Conservation (phyloP, 306 rosid genomes). For the Arachis hypogaea region DNA sequence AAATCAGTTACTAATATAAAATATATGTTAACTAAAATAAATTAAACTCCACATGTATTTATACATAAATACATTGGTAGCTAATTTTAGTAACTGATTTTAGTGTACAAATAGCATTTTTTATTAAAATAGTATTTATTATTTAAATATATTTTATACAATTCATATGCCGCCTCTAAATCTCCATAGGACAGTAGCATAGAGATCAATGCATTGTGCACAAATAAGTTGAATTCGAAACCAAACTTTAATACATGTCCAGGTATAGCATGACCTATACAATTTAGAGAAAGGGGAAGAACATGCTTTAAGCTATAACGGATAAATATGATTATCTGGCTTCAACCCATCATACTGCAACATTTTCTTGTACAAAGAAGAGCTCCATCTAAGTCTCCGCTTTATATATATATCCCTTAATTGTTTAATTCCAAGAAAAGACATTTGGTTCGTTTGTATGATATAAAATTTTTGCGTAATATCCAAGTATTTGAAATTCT, state of each 20-base stretch:
- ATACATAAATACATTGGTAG: too few relatives aligned
- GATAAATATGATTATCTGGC: slow-evolving; percentile 76
- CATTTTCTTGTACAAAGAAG: slow-evolving; percentile 63
- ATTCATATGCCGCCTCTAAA: slow-evolving; percentile 50
- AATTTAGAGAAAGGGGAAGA: slow-evolving; percentile 46
- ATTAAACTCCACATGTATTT: too few relatives aligned
- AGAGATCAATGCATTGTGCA: slow-evolving; percentile 67
- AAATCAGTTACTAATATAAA: too few relatives aligned
- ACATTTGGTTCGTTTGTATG: slow-evolving; percentile 44
- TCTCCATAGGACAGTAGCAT: slow-evolving; percentile 65
- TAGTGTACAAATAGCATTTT: too few relatives aligned
- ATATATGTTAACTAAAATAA: too few relatives aligned
- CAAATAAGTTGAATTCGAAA: slow-evolving; percentile 59
- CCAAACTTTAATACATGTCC: slow-evolving; percentile 73
- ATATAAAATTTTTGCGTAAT: slow-evolving; percentile 56
- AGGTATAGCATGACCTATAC: slow-evolving; percentile 54
- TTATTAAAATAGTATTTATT: too few relatives aligned
- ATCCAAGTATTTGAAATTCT: slow-evolving; percentile 51
- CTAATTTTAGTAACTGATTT: too few relatives aligned
- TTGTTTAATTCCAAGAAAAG: slow-evolving; percentile 76
- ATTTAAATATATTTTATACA: too few relatives aligned
- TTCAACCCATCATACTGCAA: slow-evolving; percentile 46
- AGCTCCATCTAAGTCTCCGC: slow-evolving; percentile 52
- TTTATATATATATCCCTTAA: slow-evolving; percentile 66
- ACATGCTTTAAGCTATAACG: slow-evolving; percentile 69